phyloP scores from a whole-genome alignment of 805 yeast genomes.

The Candida schatavii region DNA sequence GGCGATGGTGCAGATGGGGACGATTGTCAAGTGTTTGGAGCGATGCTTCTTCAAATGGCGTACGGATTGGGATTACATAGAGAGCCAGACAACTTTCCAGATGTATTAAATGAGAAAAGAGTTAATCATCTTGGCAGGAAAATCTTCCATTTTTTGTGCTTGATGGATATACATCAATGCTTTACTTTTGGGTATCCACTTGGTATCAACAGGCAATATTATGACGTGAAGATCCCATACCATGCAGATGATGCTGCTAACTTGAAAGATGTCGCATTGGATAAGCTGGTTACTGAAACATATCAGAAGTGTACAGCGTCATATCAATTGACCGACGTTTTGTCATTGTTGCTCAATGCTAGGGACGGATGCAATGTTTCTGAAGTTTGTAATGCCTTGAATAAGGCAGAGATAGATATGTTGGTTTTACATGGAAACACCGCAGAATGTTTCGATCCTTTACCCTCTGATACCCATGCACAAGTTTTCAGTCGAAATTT shows the following conservation, averaged over 20 bases:
- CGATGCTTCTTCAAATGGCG: conserved; percentile 37
- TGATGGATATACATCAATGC: conserved; percentile 45
- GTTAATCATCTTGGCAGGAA: conserved; percentile 51
- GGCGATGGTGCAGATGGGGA: conserved; percentile 43
- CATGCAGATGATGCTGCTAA: conserved; percentile 37
- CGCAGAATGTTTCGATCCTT: neutral
- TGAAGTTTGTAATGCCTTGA: conserved; percentile 32
- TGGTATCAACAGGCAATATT: conserved; percentile 35
- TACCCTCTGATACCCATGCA: conserved; percentile 3
- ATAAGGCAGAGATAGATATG: conserved; percentile 35
- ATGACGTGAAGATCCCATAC: conserved; percentile 52
- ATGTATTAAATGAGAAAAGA: conserved; percentile 20
- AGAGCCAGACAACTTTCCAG: conserved; percentile 34
- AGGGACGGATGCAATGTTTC: conserved; percentile 34
- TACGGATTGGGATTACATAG: conserved; percentile 37
- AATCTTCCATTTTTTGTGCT: conserved; percentile 53
- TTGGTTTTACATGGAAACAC: conserved; percentile 17
- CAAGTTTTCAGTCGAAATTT: conserved; percentile 13
- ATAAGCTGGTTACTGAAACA: conserved; percentile 35
- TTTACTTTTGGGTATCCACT: conserved; percentile 48
- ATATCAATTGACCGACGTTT: conserved; percentile 30
- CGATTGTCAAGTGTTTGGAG: conserved; percentile 26
- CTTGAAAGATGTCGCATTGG: conserved; percentile 36
- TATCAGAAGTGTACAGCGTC: conserved; percentile 27
- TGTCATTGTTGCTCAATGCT: conserved; percentile 40